A percentile compares a stretch with the other conserved stretches of the same genome.
Evolutionary conservation across 1,284 basidiomycete genomes (phyloP).

Genomic region (Flammula alnicola): DNA sequence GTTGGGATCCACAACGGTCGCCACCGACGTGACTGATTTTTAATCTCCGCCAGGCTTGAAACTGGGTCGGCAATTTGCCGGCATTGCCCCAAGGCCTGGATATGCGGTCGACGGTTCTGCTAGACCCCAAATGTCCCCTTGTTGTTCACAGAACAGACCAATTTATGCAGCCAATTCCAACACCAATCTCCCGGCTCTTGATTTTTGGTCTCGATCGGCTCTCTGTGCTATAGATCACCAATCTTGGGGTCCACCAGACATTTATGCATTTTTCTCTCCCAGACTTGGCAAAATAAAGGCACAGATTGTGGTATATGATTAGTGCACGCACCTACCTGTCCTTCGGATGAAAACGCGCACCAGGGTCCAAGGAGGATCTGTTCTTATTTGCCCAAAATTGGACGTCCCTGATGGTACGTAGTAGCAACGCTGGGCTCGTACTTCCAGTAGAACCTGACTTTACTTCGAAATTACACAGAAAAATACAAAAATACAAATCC

Average conservation of each 20-base stretch:
- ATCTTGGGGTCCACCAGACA: constrained; percentile 7
- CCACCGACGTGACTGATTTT: constrained; percentile 24
- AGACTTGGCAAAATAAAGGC: too few species aligned
- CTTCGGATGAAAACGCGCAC: too few species aligned
- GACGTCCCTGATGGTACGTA: too few species aligned
- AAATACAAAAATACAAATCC: constrained; percentile 15
- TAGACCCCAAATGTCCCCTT: neutral
- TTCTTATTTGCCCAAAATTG: too few species aligned
- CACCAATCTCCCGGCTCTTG: constrained; percentile 1
- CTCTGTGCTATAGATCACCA: neutral
- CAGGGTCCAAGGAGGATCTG: too few species aligned
- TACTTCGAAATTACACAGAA: constrained; percentile 10
- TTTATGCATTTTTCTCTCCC: too few species aligned
- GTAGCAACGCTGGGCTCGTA: neutral
- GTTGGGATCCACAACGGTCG: constrained; percentile 30
- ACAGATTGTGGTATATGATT: too few species aligned
- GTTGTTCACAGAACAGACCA: neutral
- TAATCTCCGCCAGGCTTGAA: constrained; percentile 20
- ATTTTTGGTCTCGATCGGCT: too few species aligned
- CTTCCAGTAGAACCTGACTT: neutral
- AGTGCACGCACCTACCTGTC: too few species aligned
- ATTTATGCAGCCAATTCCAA: neutral
- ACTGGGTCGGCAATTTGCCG: constrained; percentile 13
- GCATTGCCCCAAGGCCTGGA: constrained; percentile 9
- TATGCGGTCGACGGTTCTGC: neutral